A percentile compares a stretch with the other conserved stretches of the same genome.
Conservation (phyloP, 2,329 filamentous ascomycete species). For the Fusarium sp. region DNA sequence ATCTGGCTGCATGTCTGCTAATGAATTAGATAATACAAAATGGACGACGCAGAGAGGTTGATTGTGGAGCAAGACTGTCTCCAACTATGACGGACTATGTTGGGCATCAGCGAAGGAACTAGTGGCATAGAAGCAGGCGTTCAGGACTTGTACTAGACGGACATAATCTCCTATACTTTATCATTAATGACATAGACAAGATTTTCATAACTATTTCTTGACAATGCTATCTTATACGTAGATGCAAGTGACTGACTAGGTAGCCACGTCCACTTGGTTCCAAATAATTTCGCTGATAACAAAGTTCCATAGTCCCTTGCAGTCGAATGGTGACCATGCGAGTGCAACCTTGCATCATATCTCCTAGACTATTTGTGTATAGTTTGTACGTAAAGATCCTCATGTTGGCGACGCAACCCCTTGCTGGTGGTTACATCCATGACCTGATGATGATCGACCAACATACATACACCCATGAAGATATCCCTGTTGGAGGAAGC, state of each 20-base stretch:
- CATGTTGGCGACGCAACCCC: not conserved
- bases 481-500: not conserved
- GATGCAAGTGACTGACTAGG: not conserved
- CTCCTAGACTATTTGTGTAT: not conserved
- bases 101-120: not conserved
- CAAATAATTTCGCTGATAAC: not conserved
- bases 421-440: not conserved
- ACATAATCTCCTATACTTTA: conserved; percentile 19
- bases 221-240: not conserved
- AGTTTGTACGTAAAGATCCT: conserved; percentile 1
- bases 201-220: not conserved
- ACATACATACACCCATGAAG: not conserved
- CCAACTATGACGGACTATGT: not conserved
- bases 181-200: conserved; percentile 20
- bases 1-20: not conserved
- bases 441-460: not conserved
- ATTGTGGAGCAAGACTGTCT: not conserved
- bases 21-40: not conserved
- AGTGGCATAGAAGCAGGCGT: conserved; percentile 24
- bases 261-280: not conserved
- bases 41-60: not conserved
- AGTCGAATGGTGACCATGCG: not conserved
- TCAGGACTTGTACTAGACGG: not conserved
- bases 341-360: not conserved
- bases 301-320: not conserved